Base-by-base conservation (phyloP, 352 stramenopile genomes). In the Pythium folliculosum region DNA sequence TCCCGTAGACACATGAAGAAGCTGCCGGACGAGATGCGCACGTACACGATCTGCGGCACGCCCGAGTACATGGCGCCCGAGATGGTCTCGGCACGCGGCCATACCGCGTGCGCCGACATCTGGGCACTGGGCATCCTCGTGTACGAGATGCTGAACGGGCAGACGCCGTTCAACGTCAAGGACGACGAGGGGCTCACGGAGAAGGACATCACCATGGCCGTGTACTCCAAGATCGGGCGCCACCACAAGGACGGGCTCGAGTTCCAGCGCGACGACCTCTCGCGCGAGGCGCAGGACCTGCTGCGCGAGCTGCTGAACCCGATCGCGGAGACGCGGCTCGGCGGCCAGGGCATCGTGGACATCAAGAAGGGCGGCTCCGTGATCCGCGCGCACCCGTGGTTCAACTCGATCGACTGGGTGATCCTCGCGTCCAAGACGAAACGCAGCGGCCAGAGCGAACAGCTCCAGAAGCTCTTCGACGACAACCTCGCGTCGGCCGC, bases 51-150 rank as follows among this genome's bases (percentile, higher is more conserved):
- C 61, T 96, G 88, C 48, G 88, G 88, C 10, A 96, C 88, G 23
- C 82, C 89, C 30, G 89, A 97, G 73, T 97, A 96, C 73, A 94
- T 96, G 76, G 84, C 89, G 10, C 89, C 89, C 0, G 89, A 97
- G 68, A 93, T 97, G 85, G 77, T 97, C 38, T 94, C 86, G 0
- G 88, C 88, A 2, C 80, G 89, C 21, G 85, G 84, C 7, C 86
- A 97, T 61, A 92, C 82, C 13, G 78, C 76, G 22, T 86, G 77
- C 43, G 81, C 85, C n/a, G 89, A 97, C 48, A 82, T 93, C 30
- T 97, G 89, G 89, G 88, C 84, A 0, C 75, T 96, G 3, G 89
- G 88, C 14, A 92, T 96, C 48, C 73, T 96, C 55, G 68, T 95
- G 32, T 97, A 93, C 67, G 88, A 97, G 69, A 91, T 95, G 77